These are phyloP conservation scores for Jatropha multifida DNA, from an alignment of 441 rosid species.

Conservation along the genomic window DNA sequence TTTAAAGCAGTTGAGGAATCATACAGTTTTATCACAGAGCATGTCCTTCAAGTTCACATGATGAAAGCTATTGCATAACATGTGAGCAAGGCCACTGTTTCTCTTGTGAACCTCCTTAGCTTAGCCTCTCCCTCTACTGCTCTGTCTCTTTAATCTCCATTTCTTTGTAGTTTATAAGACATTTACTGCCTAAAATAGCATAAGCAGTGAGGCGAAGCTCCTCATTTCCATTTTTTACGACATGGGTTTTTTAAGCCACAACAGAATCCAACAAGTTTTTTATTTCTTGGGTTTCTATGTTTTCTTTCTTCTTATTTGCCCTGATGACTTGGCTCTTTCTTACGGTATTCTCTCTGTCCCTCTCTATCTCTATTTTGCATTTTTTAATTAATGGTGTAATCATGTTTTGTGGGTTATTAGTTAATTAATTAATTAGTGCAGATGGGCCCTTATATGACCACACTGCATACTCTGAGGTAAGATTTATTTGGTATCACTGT, in stretches of 20 bases:
- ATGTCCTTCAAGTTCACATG: constrained; percentile 25
- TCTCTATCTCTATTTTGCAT: background rate
- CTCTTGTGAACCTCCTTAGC: constrained; percentile 31
- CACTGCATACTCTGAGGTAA: constrained; percentile 69
- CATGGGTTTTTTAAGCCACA: constrained; percentile 1
- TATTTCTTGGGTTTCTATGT: constrained; percentile 22
- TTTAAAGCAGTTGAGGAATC: background rate
- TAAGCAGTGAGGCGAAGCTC: background rate
- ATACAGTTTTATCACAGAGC: background rate
- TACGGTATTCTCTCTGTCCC: constrained; percentile 35
- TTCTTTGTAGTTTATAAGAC: background rate
- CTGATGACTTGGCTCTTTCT: constrained; percentile 27
- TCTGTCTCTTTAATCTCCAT: background rate
- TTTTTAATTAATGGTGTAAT: constrained; percentile 10
- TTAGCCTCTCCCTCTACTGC: background rate
- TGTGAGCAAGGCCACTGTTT: constrained; percentile 36
- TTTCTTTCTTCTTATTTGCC: constrained; percentile 24
- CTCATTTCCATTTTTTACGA: background rate
- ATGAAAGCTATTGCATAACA: constrained; percentile 12
- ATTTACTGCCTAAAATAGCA: background rate
- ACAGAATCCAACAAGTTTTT: background rate
- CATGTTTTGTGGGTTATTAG: background rate
- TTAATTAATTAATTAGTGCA: constrained; percentile 22
- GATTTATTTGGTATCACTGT: background rate
- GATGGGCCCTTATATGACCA: constrained; percentile 63